phyloP scores from a whole-genome alignment of 495 filamentous ascomycete species.

The Recurvomyces mirabilis region DNA sequence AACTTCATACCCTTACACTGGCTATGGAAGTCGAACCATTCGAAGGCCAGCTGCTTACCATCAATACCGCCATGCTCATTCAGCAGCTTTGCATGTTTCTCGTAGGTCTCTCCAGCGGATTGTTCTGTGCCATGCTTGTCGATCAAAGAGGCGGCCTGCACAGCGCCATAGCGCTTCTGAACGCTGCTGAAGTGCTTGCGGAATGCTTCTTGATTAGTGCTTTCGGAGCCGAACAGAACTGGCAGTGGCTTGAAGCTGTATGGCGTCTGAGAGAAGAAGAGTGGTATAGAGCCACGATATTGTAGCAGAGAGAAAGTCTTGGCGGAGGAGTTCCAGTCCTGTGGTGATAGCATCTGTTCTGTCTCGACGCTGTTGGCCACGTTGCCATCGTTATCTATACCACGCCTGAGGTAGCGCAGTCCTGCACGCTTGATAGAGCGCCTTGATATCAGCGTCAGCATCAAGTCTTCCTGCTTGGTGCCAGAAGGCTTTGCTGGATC shows the following conservation, averaged over 20 bases:
- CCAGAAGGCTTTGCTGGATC: slow-evolving; percentile 2
- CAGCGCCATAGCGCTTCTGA: slow-evolving; percentile 52
- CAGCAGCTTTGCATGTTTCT: slow-evolving; percentile 48
- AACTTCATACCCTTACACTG: slow-evolving; percentile 94
- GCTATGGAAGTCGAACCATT: slow-evolving; percentile 94
- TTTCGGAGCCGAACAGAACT: slow-evolving; percentile 61
- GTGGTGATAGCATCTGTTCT: slow-evolving; percentile 73
- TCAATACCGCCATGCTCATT: slow-evolving; percentile 51
- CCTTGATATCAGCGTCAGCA: slow-evolving; percentile 79
- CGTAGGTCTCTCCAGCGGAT: slow-evolving; percentile 65
- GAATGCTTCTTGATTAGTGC: slow-evolving; percentile 67
- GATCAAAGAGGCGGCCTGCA: slow-evolving; percentile 74
- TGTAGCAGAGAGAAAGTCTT: slow-evolving; percentile 77
- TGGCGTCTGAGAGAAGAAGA: slow-evolving; percentile 88
- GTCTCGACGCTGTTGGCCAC: slow-evolving; percentile 89
- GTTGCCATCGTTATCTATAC: slow-evolving; percentile 76
- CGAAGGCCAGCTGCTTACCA: slow-evolving; percentile 49
- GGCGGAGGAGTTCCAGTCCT: slow-evolving; percentile 46
- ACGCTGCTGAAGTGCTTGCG: slow-evolving; percentile 64
- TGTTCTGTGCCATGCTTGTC: slow-evolving; percentile 75
- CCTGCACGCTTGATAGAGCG: slow-evolving; percentile 75
- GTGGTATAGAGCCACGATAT: slow-evolving; percentile 73
- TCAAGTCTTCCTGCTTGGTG: slow-evolving; percentile 34
- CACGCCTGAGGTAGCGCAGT: slow-evolving; percentile 80
- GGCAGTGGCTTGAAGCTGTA: slow-evolving; percentile 87